Base-by-base conservation (phyloP, 2,329 filamentous ascomycete genomes). In the Scleromitrula shiraiana region DNA sequence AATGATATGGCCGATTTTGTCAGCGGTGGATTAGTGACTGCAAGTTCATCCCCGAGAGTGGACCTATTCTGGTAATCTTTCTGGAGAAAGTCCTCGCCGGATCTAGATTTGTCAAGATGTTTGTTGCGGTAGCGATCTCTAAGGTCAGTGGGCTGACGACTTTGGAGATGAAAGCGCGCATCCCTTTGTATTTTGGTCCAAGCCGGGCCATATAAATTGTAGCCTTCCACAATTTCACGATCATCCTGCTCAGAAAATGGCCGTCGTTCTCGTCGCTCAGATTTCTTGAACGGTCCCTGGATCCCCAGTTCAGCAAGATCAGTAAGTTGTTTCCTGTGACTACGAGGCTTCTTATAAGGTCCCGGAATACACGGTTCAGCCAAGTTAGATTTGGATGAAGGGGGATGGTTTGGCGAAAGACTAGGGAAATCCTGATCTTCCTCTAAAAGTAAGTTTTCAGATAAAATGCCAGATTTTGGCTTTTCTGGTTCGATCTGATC, bases 151-250 rank as follows among this genome's bases (percentile, higher is more conserved):
- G 80, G 78, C 53, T 80, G 76, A 37, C 80, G 69, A 50, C 63
- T 75, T 4, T 74, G 71, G n/a, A 83, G 66, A 50, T 78, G 69
- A 62, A 78, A 81, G 23, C 68, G 68, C 12, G 73, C 64, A 51
- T 83, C 78, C 29, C 78, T 71, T 59, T 81, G 78, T 17, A 83
- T 83, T 61, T 75, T 78, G 43, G 78, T 81, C 80, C 80, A 83
- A 7, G 77, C 73, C 7, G 79, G 76, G 0, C 80, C 80, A 58
- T 82, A 81, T 4, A 70, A 59, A 32, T 77, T 67, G 30, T 82
- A 73, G 0, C 80, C 80, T 50, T 76, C 68, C 1, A 82, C 66
- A 37, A 83, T 83, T 53, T 80, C 75, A 24, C 67, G 67, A 56
- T 84, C 80, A 50, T 84, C 80, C 53, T 79, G 71, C 23, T 78